Percentiles rank a stretch among this genome's conserved stretches.
These are phyloP conservation scores for Xanthoceras sorbifolium DNA, from an alignment of 345 rosid species.

Conservation along the genomic window DNA sequence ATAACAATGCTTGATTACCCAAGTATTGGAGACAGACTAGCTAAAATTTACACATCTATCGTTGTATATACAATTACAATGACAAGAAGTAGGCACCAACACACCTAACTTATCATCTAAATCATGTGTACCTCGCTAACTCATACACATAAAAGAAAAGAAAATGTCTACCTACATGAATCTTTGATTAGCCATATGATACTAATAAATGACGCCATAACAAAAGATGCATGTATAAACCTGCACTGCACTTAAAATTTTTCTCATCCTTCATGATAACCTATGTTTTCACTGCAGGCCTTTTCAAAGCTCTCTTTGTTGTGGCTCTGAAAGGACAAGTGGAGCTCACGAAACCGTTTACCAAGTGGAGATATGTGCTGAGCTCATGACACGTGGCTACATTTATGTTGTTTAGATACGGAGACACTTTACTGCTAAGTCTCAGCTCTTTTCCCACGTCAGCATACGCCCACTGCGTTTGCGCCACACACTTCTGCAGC, in stretches of 20 bases:
- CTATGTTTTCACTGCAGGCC: not conserved
- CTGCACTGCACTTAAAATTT: too few species aligned
- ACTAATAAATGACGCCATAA: too few species aligned
- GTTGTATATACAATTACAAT: not conserved
- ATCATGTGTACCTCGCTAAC: too few species aligned
- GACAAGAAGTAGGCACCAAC: not conserved
- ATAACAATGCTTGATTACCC: not conserved
- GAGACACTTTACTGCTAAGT: conserved; percentile 50
- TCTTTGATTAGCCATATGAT: too few species aligned
- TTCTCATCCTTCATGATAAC: too few species aligned
- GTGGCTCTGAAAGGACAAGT: conserved; percentile 49
- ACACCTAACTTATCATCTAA: too few species aligned
- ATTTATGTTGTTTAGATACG: conserved; percentile 29
- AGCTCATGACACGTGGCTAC: conserved; percentile 64
- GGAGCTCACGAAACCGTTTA: conserved; percentile 51
- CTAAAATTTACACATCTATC: not conserved
- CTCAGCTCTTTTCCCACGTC: conserved; percentile 60
- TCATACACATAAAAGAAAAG: too few species aligned
- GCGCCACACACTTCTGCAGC: too few species aligned
- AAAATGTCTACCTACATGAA: too few species aligned
- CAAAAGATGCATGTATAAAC: too few species aligned
- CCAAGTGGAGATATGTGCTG: conserved; percentile 51
- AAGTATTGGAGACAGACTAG: too few species aligned
- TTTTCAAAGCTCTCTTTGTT: conserved; percentile 16
- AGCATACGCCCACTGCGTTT: conserved; percentile 49